These are phyloP conservation scores for Trichoderma simmonsii DNA, from an alignment of 2,329 filamentous ascomycete species.

Conservation along the genomic window DNA sequence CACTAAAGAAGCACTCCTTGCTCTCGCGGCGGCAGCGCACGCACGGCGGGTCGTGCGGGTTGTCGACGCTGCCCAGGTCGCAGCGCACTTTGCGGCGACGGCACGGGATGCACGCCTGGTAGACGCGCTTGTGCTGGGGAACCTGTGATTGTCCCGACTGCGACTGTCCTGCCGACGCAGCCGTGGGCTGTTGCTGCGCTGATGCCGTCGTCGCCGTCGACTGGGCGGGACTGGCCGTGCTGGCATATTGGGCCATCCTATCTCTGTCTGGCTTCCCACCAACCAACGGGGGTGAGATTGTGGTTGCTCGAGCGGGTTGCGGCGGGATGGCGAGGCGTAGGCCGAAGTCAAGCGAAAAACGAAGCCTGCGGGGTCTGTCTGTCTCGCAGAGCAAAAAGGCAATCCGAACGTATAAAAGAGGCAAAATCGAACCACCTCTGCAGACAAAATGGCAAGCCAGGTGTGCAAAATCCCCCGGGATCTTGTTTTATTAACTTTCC, in stretches of 20 bases:
- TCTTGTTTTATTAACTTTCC: neutral
- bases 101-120: conserved; percentile 62
- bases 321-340: conserved; percentile 32
- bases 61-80: conserved; percentile 75
- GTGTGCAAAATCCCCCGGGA: neutral
- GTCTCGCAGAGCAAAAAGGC: conserved; percentile 3
- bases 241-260: conserved; percentile 24
- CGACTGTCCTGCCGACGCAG: neutral
- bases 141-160: neutral
- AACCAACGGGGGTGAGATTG: conserved; percentile 3
- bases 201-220: conserved; percentile 23
- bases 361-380: conserved; percentile 5
- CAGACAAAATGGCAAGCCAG: neutral
- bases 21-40: conserved; percentile 89
- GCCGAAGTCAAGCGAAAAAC: conserved; percentile 22
- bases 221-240: conserved; percentile 23
- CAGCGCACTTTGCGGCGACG: conserved; percentile 61
- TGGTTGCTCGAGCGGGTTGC: conserved; percentile 31
- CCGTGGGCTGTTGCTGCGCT: conserved; percentile 21
- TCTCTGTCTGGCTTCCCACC: neutral
- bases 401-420: conserved; percentile 1
- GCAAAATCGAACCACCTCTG: neutral
- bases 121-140: conserved; percentile 57
- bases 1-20: conserved; percentile 96
- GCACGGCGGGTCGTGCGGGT: conserved; percentile 90